Evolutionary conservation across 257 asterid genomes (phyloP), one percentile per base, ranked within the genome.

Genomic region (Lithospermum erythrorhizon): DNA sequence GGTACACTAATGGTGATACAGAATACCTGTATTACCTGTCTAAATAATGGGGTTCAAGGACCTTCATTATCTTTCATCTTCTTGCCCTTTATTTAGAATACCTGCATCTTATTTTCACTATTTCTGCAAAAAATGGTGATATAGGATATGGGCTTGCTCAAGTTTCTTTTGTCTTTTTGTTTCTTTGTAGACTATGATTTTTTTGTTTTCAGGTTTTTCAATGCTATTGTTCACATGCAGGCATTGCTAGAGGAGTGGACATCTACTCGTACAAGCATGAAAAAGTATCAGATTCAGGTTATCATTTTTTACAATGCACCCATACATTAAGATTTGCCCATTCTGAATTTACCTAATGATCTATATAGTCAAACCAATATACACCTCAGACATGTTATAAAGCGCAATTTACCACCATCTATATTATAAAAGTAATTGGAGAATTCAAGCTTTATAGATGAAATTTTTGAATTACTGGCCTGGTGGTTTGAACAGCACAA

Each of bases 221-320:
- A 53, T 64, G n/a, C 60, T 73, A 18, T 67, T 73, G 57, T 24
- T 68, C 64, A 59, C 57, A 56, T 59, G 65, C 84, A 87, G 95
- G 97, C 99, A 58, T 73, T 93, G 82, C 87, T 93, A 49, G 99
- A 93, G 83, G 99, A 93, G 82, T 89, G 96, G 96, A 70, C 89
- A 70, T 76, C 86, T 48, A 83, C 86, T 72, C 93, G 86, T 55
- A 66, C 68, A 56, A 72, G 75, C 75, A 80, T 74, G 56, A 94
- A 83, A 59, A 87, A 89, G 65, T 85, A 75, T 70, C 89, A 82
- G 53, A 68, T 85, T 70, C 87, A 89, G 99, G 97, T 93, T 64
- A 48, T 21, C 35, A 52, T 62, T 57, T 60, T 51, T 62, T 67
- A 37, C 67, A 61, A 18, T 18, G 61, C 62, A 61, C 30, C 61